Conservation (phyloP, 495 filamentous ascomycete genomes). For the Hypoxylon cercidicola region DNA sequence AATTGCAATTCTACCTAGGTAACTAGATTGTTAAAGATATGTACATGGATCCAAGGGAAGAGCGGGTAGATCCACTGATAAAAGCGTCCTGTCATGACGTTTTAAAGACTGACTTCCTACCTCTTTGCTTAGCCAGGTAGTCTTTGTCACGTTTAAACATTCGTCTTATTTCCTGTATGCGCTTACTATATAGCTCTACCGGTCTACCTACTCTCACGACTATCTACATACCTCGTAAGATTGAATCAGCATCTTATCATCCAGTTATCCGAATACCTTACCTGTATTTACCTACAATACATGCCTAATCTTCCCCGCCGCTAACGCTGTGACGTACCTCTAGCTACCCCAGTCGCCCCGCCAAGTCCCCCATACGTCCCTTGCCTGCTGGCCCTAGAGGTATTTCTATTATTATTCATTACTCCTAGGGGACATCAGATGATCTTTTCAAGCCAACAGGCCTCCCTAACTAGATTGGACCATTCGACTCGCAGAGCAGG, state of each 20-base stretch:
- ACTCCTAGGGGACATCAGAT: slow-evolving; percentile 6
- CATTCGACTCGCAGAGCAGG: background rate
- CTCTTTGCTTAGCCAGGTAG: too few species aligned
- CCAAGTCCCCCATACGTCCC: slow-evolving; percentile 13
- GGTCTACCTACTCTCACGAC: too few species aligned
- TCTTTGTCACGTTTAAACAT: too few species aligned
- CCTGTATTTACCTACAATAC: slow-evolving; percentile 4
- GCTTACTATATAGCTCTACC: too few species aligned
- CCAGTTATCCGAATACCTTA: slow-evolving; percentile 1
- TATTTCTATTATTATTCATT: slow-evolving; percentile 33
- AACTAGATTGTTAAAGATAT: background rate
- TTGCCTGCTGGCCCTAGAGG: slow-evolving; percentile 24
- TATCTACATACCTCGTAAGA: too few species aligned
- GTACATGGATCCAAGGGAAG: background rate
- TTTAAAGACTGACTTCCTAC: background rate
- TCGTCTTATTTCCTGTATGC: too few species aligned
- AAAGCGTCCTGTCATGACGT: background rate
- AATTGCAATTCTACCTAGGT: slow-evolving; percentile 18
- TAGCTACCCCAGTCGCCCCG: slow-evolving; percentile 20
- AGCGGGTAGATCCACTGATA: slow-evolving; percentile 19
- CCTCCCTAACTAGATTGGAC: slow-evolving; percentile 22
- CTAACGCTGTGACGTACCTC: slow-evolving; percentile 20
- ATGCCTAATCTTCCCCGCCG: slow-evolving; percentile 7
- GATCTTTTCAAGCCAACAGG: slow-evolving; percentile 5
- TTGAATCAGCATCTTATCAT: too few species aligned